Conservation (phyloP, 768 basidiomycete species). For the Phlebiopsis flavidoalba region DNA sequence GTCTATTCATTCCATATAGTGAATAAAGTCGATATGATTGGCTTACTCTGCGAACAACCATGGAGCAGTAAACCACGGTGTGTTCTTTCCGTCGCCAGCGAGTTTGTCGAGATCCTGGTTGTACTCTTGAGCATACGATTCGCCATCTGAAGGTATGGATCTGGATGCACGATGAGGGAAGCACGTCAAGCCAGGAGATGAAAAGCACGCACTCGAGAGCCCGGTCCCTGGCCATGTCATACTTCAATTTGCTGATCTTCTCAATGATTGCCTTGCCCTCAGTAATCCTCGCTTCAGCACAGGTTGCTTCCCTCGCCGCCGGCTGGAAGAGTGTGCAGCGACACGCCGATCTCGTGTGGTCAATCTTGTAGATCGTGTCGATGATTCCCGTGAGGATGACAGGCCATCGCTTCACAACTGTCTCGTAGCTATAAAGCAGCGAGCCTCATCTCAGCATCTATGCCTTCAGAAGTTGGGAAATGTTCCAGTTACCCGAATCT, state of each 20-base stretch:
- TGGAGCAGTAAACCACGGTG: constrained; percentile 87
- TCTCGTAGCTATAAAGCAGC: constrained; percentile 58
- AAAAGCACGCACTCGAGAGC: constrained; percentile 48
- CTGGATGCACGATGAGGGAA: constrained; percentile 31
- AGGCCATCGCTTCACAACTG: constrained; percentile 76
- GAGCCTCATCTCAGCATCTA: not conserved
- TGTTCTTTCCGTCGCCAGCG: constrained; percentile 42
- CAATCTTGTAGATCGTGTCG: constrained; percentile 66
- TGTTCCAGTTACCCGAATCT: constrained; percentile 54
- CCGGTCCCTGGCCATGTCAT: constrained; percentile 80
- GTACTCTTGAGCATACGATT: constrained; percentile 63
- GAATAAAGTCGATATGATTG: not conserved
- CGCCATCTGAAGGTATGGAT: constrained; percentile 70
- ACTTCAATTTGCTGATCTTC: constrained; percentile 72
- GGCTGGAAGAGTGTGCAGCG: constrained; percentile 13
- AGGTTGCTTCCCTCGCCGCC: constrained; percentile 17
- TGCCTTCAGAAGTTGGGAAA: not conserved
- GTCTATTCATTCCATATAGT: not conserved
- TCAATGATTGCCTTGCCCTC: constrained; percentile 80
- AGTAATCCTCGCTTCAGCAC: constrained; percentile 40
- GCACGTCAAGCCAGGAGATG: not conserved
- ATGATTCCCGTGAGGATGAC: constrained; percentile 79
- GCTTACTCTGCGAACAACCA: constrained; percentile 96
- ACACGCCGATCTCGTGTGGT: constrained; percentile 52
- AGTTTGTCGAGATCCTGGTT: constrained; percentile 65